Evolutionary conservation across 768 basidiomycete genomes (phyloP).

Genomic region (Vararia minispora): DNA sequence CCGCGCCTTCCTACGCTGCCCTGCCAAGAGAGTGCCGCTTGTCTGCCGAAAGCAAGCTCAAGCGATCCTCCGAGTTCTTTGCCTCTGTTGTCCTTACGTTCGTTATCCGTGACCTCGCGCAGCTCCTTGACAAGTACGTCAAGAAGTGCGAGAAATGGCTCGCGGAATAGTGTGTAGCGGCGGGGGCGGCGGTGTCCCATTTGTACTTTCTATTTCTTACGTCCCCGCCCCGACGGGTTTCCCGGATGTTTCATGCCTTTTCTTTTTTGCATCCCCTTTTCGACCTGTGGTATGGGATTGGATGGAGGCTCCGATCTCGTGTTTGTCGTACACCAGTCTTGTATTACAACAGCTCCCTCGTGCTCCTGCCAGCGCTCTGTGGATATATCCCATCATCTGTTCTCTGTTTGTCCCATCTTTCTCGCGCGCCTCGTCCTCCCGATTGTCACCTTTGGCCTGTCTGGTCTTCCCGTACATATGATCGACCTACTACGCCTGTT

Average conservation of each 20-base stretch:
- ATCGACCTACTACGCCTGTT: too few relatives aligned
- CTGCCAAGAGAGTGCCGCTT: conserved; percentile 54
- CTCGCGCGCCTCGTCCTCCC: too few relatives aligned
- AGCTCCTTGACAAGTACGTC: conserved; percentile 84
- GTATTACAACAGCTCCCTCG: too few relatives aligned
- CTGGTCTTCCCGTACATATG: too few relatives aligned
- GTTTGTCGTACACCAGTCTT: too few relatives aligned
- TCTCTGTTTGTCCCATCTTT: too few relatives aligned
- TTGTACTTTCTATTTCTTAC: not conserved
- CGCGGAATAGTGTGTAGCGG: conserved; percentile 47
- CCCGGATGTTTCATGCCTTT: not conserved
- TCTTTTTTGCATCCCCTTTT: not conserved
- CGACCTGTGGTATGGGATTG: not conserved
- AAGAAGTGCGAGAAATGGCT: conserved; percentile 93
- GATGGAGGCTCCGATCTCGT: not conserved
- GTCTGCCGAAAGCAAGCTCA: conserved; percentile 63
- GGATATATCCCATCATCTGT: too few relatives aligned
- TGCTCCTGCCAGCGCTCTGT: too few relatives aligned
- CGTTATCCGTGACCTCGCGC: conserved; percentile 79
- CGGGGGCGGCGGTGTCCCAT: not conserved
- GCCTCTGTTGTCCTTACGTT: conserved; percentile 81
- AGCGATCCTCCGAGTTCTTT: conserved; percentile 84
- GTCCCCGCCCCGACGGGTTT: too few relatives aligned
- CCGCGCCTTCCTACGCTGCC: conserved; percentile 62
- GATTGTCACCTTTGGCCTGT: too few relatives aligned